Percentiles rank a stretch among this genome's conserved stretches.
phyloP scores from a whole-genome alignment of 2,329 filamentous ascomycete genomes.

The Xylariales sp. region DNA sequence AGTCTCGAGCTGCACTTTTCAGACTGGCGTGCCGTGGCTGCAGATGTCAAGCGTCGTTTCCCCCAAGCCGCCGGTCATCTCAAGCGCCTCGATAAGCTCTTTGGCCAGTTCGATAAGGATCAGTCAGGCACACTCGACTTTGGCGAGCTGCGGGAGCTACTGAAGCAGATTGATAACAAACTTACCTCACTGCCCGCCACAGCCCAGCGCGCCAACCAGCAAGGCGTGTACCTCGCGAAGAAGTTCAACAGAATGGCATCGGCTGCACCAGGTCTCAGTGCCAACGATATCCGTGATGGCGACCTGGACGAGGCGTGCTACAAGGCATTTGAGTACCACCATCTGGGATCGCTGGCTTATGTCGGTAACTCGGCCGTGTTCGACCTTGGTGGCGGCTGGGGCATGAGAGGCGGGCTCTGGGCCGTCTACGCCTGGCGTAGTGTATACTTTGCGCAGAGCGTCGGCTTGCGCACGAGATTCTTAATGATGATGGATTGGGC shows the following conservation, averaged over 20 bases:
- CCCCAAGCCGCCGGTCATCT: conserved; percentile 87
- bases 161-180: conserved; percentile 90
- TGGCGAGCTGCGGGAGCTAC: conserved; percentile 80
- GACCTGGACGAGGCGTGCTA: conserved; percentile 91
- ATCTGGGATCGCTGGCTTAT: conserved; percentile 89
- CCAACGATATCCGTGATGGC: conserved; percentile 81
- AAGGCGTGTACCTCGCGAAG: conserved; percentile 84
- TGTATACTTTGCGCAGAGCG: conserved; percentile 96
- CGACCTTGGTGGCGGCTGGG: conserved; percentile 76
- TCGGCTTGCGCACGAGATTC: conserved; percentile 83
- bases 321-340: conserved; percentile 90
- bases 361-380: conserved; percentile 96
- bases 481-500: conserved; percentile 97
- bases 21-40: conserved; percentile 84
- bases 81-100: conserved; percentile 84
- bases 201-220: conserved; percentile 93
- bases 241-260: conserved; percentile 92
- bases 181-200: conserved; percentile 92
- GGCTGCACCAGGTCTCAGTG: conserved; percentile 66
- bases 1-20: conserved; percentile 80
- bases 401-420: conserved; percentile 75
- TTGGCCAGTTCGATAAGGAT: conserved; percentile 88
- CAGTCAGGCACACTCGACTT: conserved; percentile 92
- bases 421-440: conserved; percentile 96
- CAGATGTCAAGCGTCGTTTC: conserved; percentile 81